Evolutionary conservation across 1,139 yeast species (phyloP), one percentile per base, ranked within the genome.

Genomic region (Geotrichum cucujoidarum): DNA sequence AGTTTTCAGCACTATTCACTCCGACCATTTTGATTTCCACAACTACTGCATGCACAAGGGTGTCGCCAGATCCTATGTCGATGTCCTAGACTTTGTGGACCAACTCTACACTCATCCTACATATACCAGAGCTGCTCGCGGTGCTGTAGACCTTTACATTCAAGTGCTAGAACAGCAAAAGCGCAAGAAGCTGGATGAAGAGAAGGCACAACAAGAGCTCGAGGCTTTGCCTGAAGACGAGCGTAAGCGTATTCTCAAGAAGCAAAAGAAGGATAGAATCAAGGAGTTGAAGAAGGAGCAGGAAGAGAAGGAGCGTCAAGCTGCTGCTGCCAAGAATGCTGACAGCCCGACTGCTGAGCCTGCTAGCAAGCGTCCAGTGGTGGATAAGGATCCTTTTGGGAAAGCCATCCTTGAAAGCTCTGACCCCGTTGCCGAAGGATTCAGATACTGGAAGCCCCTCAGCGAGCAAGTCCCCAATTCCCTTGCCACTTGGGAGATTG

Each of bases 21-120:
- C 78, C 53, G 98, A 94, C 62, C 97, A 92, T 68, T 77, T 84
- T 58, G 99, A 92, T 64, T 92, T 92, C 81, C 98, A 92, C 65
- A 82, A 85, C 40, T 92, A 88, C 66, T 84, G 95, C 64, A 78
- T 87, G 74, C 80, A 97, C 68, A 81, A 84, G 59, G 97, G 97
- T 14, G 87, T 97, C 4, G 83, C 94, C 24, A 76, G 95, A 54
- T 83, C 92, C 21, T 92, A 92, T 61, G 58, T 86, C 33, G 81
- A 80, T 24, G 78, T 86, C 73, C 59, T 90, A 47, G 67, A 72
- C 43, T 92, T 97, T 97, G 95, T 83, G 53, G 94, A 89, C 61
- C 63, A 69, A 20, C 65, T 92, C 38, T 88, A 75, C 62, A 66
- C 80, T 2, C 80, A 85, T 37, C 88, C 94, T 2, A 75, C 82